Base-by-base conservation (phyloP, 1,284 basidiomycete species). In the Sanghuangporus weigelae region DNA sequence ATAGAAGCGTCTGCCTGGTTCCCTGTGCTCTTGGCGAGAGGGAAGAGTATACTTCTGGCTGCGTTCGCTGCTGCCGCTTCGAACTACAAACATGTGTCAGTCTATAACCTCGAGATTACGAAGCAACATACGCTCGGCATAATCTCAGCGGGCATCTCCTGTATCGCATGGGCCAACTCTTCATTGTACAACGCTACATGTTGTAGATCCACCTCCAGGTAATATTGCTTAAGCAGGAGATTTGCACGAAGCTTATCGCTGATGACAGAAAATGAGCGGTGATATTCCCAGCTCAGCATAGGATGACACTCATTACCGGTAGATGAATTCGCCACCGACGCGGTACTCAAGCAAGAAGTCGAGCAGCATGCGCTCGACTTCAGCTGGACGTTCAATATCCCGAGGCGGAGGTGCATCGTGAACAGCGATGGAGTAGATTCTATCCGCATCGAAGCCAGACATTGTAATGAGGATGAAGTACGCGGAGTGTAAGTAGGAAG, bases 171-270 rank as follows among this genome's bases (percentile, higher is more conserved):
- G 0, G 95, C 95, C 19, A 99, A 81, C 72, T 96, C 93, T 70
- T 97, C 94, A 71, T 96, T 95, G 81, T 90, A 99, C 23, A 96
- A 81, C 67, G 89, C 86, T 53, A 99, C 77, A 76, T 99, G 95
- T 56, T 90, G 85, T 68, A 99, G 83, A 74, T 97, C 93, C 21
- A 99, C 89, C 71, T 99, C 96, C 23, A 99, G 84, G 19, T 95
- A 84, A 71, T 96, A 89, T 68, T 96, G 93, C 74, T 95, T 96
- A 65, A 97, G 77, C 14, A 99, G 82, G 44, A 98, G 76, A 71
- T 96, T 97, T 54, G 89, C 92, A 21, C 96, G 85, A 50, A 99
- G 81, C 67, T 92, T 91, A 73, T 99, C 96, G 71, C 95, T 95
- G 31, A 36, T 12, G 2, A 68, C 64, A 68, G 7, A 31, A 21